Conservation (phyloP, 192 early-diverging fungal species). For the Spinellus fusiger region DNA sequence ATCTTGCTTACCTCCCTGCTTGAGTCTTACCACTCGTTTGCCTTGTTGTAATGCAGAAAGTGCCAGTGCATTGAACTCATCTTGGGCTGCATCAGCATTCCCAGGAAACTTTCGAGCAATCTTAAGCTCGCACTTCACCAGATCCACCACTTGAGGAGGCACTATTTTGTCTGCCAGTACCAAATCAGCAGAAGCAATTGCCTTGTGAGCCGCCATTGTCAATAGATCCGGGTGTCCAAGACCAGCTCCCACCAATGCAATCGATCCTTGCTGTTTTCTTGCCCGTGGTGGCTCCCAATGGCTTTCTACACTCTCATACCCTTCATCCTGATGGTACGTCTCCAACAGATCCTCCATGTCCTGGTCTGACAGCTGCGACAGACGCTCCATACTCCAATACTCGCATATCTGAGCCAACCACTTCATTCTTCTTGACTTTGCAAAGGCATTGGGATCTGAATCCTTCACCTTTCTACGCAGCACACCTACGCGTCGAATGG, state of each 20-base stretch:
- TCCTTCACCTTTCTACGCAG: conserved; percentile 39
- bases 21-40: conserved; percentile 76
- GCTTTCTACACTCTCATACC: conserved; percentile 23
- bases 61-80: conserved; percentile 66
- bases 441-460: conserved; percentile 40
- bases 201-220: conserved; percentile 64
- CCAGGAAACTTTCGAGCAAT: conserved; percentile 71
- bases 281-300: not conserved
- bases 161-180: conserved; percentile 83
- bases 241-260: conserved; percentile 80
- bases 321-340: conserved; percentile 32
- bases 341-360: conserved; percentile 44
- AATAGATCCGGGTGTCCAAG: conserved; percentile 81
- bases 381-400: conserved; percentile 44
- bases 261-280: conserved; percentile 7
- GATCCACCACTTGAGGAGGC: conserved; percentile 50
- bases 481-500: conserved; percentile 49
- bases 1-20: conserved; percentile 62
- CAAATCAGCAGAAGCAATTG: conserved; percentile 69
- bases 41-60: conserved; percentile 58
- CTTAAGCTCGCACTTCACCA: conserved; percentile 46
- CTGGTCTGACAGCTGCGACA: conserved; percentile 31
- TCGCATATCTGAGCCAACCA: conserved; percentile 56
- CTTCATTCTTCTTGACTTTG: conserved; percentile 41
- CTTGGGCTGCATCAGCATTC: conserved; percentile 68